Percentiles rank a stretch among this genome's conserved stretches.
phyloP scores from a whole-genome alignment of 2,329 filamentous ascomycete species.

The Fusarium sp. region DNA sequence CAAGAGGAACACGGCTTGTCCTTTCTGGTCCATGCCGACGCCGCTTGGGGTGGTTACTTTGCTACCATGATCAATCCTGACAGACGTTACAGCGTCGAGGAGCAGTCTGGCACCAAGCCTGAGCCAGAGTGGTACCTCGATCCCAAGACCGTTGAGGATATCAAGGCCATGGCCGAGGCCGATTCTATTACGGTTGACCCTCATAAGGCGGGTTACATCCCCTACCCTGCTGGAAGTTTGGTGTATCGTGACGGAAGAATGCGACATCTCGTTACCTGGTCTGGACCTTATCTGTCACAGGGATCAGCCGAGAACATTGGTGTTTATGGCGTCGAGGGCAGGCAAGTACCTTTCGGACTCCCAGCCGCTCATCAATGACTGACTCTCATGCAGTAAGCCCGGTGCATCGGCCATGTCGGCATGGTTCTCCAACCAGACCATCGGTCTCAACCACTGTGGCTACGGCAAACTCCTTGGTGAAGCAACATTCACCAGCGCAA shows the following conservation, averaged over 20 bases:
- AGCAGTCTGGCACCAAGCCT: constrained; percentile 5
- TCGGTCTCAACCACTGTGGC: constrained; percentile 55
- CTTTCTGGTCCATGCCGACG: constrained; percentile 61
- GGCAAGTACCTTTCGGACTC: no score
- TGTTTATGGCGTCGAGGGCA: constrained; percentile 59
- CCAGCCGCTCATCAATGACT: no score
- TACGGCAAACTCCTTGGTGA: constrained; percentile 59
- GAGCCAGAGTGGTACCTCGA: constrained; percentile 53
- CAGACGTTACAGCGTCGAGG: constrained; percentile 28
- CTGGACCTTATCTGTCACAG: constrained; percentile 54
- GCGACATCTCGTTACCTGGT: constrained; percentile 59
- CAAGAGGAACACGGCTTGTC: constrained; percentile 56
- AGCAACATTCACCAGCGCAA: constrained; percentile 57
- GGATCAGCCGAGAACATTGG: constrained; percentile 56
- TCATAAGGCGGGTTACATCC: constrained; percentile 61
- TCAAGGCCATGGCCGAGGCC: constrained; percentile 54
- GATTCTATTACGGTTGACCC: constrained; percentile 63
- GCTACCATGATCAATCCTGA: constrained; percentile 56
- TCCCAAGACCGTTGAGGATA: constrained; percentile 54
- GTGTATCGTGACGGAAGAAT: constrained; percentile 59
- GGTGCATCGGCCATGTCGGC: constrained; percentile 59
- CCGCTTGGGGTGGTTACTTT: constrained; percentile 65
- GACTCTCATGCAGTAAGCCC: constrained; percentile 51
- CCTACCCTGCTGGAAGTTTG: constrained; percentile 59
- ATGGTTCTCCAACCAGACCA: constrained; percentile 58